phyloP scores from a whole-genome alignment of 805 yeast genomes.

The Schwanniomyces vanrijiae region DNA sequence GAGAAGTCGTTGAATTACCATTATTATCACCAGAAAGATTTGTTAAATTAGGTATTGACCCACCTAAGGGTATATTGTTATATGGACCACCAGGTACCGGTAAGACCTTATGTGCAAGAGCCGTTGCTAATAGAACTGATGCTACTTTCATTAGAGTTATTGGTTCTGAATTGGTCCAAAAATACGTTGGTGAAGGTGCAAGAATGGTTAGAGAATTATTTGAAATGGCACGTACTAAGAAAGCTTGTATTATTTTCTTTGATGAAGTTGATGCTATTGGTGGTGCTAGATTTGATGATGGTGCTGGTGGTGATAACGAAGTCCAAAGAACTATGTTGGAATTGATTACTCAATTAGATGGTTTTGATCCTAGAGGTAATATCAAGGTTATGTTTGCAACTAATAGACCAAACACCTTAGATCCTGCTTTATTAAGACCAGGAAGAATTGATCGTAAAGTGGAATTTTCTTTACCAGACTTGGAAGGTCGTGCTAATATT shows the following conservation, averaged over 20 bases:
- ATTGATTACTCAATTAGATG: constrained; percentile 95
- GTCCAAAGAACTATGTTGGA: constrained; percentile 99
- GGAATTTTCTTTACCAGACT: constrained; percentile 92
- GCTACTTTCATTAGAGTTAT: constrained; percentile 98
- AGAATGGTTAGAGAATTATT: constrained; percentile 98
- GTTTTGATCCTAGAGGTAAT: constrained; percentile 98
- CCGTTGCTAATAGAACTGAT: constrained; percentile 98
- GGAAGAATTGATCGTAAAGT: constrained; percentile 99
- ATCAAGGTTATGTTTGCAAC: constrained; percentile 99
- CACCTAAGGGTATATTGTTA: constrained; percentile 94
- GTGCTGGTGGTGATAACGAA: constrained; percentile 99
- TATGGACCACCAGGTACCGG: constrained; percentile 99
- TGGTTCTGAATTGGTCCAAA: constrained; percentile 97
- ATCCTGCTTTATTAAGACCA: constrained; percentile 96
- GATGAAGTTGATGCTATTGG: constrained; percentile 99
- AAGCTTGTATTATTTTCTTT: constrained; percentile 96
- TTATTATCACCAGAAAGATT: constrained; percentile 93
- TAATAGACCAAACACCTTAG: constrained; percentile 95
- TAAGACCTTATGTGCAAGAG: constrained; percentile 96
- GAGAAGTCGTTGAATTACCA: constrained; percentile 96
- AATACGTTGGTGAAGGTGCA: constrained; percentile 99
- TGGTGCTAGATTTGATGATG: constrained; percentile 99
- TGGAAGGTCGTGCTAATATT: constrained; percentile 97
- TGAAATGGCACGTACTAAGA: constrained; percentile 98
- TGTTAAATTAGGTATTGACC: constrained; percentile 95